phyloP scores from a whole-genome alignment of 371 early-diverging fungal genomes.

The Encephalitozoon hellem region DNA sequence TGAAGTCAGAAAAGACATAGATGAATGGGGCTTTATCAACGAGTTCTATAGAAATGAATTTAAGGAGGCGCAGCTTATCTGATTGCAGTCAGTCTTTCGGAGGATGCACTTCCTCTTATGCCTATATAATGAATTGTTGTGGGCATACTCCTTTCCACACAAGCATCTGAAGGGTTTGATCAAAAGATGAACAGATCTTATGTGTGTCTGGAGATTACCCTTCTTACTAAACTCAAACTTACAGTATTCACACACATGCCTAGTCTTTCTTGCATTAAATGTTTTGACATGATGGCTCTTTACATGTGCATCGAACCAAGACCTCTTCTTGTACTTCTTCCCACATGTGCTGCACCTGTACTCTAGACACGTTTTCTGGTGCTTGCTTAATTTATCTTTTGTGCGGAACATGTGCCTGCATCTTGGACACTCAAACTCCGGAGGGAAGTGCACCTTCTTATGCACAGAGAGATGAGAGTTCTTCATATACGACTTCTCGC shows the following conservation, averaged over 20 bases:
- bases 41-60: slow-evolving; percentile 3
- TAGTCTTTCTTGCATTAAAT: neutral
- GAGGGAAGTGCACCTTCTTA: slow-evolving; percentile 1
- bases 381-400: neutral
- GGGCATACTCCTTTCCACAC: neutral
- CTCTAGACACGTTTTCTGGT: neutral
- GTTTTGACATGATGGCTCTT: neutral
- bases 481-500: neutral
- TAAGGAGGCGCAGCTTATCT: neutral
- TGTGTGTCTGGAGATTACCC: neutral
- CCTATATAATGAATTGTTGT: neutral
- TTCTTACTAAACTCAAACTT: slow-evolving; percentile 11
- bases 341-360: neutral
- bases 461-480: slow-evolving; percentile 19
- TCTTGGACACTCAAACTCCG: neutral
- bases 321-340: neutral
- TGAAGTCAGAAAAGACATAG: neutral
- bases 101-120: neutral
- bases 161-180: neutral
- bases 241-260: neutral
- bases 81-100: neutral
- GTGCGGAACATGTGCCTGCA: neutral
- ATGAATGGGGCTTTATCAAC: neutral
- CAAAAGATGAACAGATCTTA: neutral
- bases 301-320: slow-evolving; percentile 5